Evolutionary conservation across 2,329 filamentous ascomycete species (phyloP).

Genomic region (Epichloe amarillans): DNA sequence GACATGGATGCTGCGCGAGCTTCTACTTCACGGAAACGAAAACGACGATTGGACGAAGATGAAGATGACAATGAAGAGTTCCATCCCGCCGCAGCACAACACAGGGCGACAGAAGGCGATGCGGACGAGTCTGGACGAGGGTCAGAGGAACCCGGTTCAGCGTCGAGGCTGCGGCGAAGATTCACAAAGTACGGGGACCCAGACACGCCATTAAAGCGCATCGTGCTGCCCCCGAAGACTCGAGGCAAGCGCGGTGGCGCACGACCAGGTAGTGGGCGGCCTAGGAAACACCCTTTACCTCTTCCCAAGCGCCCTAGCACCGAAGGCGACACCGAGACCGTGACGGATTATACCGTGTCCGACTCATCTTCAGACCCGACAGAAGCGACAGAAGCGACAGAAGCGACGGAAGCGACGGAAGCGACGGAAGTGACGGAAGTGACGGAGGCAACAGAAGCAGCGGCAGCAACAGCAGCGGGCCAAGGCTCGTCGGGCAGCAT

Average conservation of each 20-base stretch:
- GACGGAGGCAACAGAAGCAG: too few relatives aligned
- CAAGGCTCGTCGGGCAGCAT: background rate
- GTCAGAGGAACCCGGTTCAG: conserved; percentile 13
- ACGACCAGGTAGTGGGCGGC: conserved; percentile 24
- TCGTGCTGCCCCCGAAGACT: conserved; percentile 20
- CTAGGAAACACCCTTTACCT: conserved; percentile 24
- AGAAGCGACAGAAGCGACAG: too few relatives aligned
- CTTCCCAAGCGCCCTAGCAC: background rate
- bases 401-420: too few relatives aligned
- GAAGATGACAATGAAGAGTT: conserved; percentile 19
- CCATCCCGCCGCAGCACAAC: conserved; percentile 14
- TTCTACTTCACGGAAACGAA: conserved; percentile 15
- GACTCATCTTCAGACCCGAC: too few relatives aligned
- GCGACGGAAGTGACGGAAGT: too few relatives aligned
- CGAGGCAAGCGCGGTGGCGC: conserved; percentile 25
- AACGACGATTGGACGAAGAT: conserved; percentile 14
- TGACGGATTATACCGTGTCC: too few relatives aligned
- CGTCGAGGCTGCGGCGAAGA: conserved; percentile 16
- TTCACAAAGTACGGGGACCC: conserved; percentile 5
- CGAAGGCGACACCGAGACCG: too few relatives aligned
- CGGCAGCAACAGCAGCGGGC: background rate
- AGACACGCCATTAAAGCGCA: conserved; percentile 8
- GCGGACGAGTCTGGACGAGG: conserved; percentile 13
- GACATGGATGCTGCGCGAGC: conserved; percentile 6
- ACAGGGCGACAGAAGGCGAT: conserved; percentile 10